Evolutionary conservation across 169 alveolate genomes (phyloP).

Genomic region (Blepharisma undulans): DNA sequence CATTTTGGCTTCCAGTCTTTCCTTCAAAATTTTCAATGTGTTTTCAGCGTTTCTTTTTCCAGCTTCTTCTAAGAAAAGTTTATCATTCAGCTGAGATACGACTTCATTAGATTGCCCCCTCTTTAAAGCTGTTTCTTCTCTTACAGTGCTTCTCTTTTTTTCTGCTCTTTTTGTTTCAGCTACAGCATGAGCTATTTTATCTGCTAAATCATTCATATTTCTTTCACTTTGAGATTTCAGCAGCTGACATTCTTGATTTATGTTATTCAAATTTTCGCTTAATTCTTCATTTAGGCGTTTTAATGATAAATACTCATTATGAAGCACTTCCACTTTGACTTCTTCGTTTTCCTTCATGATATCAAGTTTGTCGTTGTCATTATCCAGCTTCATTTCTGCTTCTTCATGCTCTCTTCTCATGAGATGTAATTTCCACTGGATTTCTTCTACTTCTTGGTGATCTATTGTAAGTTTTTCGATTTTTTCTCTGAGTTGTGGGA

Average conservation of each 20-base stretch:
- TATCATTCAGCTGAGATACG: background rate
- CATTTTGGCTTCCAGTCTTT: background rate
- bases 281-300: background rate
- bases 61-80: background rate
- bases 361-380: background rate
- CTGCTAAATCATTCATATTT: background rate
- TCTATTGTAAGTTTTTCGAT: background rate
- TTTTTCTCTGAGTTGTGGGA: slow-evolving; percentile 26
- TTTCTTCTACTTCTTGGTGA: background rate
- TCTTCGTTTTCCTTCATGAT: slow-evolving; percentile 10
- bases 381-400: background rate
- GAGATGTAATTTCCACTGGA: background rate
- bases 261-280: background rate
- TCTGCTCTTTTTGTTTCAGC: background rate
- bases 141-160: background rate
- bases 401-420: slow-evolving; percentile 5
- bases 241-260: background rate
- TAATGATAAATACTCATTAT: background rate
- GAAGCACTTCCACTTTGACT: background rate
- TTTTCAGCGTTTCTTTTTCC: background rate
- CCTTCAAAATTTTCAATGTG: background rate
- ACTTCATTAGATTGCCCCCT: background rate
- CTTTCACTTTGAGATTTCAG: background rate
- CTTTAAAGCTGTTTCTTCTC: background rate
- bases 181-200: background rate